Conservation (phyloP, 768 basidiomycete genomes). For the Coprinellus aureogranulatus region DNA sequence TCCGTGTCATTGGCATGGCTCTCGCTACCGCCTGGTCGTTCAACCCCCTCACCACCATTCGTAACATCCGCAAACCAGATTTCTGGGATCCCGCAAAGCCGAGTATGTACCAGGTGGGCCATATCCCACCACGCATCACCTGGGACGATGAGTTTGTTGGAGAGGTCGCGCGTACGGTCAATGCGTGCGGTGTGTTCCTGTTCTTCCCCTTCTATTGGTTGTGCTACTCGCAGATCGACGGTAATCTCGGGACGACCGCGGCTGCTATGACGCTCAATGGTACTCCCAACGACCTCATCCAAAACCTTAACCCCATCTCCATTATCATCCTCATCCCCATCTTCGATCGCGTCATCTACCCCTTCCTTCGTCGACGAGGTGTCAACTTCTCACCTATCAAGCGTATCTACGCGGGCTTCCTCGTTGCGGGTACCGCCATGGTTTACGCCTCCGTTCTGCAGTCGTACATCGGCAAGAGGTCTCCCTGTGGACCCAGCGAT, state of each 20-base stretch:
- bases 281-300: constrained; percentile 51
- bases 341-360: no score
- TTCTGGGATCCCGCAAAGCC: constrained; percentile 53
- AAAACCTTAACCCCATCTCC: constrained; percentile 50
- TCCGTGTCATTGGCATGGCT: constrained; percentile 36
- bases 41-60: constrained; percentile 34
- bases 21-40: constrained; percentile 35
- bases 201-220: constrained; percentile 55
- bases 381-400: constrained; percentile 54
- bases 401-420: constrained; percentile 50
- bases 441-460: constrained; percentile 50
- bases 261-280: constrained; percentile 47
- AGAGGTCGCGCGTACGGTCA: constrained; percentile 47
- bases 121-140: constrained; percentile 39
- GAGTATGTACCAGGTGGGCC: constrained; percentile 30
- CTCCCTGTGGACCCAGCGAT: constrained; percentile 43
- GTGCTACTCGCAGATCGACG: constrained; percentile 52
- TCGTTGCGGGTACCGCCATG: constrained; percentile 52
- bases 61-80: constrained; percentile 26
- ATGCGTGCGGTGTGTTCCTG: constrained; percentile 46
- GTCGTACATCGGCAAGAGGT: constrained; percentile 39
- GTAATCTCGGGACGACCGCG: constrained; percentile 49
- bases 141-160: constrained; percentile 58
- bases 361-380: constrained; percentile 48
- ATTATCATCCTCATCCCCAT: constrained; percentile 50